Evolutionary conservation across 75 land plant species (phyloP).

Genomic region (Pinus tabuliformis): DNA sequence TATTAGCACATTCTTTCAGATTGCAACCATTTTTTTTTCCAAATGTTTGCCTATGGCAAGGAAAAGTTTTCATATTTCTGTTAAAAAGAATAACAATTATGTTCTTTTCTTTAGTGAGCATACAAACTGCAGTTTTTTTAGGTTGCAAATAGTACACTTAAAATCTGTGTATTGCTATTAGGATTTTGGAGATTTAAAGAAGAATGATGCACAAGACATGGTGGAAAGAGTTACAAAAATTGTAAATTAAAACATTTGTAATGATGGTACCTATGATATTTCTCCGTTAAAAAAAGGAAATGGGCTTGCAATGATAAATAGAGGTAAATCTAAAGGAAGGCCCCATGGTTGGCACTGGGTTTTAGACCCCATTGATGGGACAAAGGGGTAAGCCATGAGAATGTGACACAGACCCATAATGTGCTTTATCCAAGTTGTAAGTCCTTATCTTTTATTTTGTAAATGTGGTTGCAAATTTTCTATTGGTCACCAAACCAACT

Average conservation of each 20-base stretch:
- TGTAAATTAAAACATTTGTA: slow-evolving; percentile 74
- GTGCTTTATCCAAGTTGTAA: neutral
- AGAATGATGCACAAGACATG: slow-evolving; percentile 51
- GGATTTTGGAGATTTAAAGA: slow-evolving; percentile 73
- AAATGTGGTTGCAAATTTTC: neutral
- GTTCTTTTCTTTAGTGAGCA: neutral
- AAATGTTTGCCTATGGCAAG: neutral
- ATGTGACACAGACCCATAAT: neutral
- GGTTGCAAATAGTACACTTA: neutral
- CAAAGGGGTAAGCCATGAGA: too few species aligned
- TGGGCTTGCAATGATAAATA: slow-evolving; percentile 75
- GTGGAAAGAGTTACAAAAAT: slow-evolving; percentile 76
- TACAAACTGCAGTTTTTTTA: neutral
- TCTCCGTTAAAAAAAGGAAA: slow-evolving; percentile 51
- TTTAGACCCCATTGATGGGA: slow-evolving; percentile 7
- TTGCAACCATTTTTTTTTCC: neutral
- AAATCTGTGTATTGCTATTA: slow-evolving; percentile 13
- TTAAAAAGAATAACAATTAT: neutral
- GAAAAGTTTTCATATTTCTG: neutral
- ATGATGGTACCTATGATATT: slow-evolving; percentile 38
- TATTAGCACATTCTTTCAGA: neutral
- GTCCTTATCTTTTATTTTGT: neutral
- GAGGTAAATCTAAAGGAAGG: slow-evolving; percentile 92
- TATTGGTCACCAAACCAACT: neutral
- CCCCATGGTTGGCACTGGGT: slow-evolving; percentile 88